phyloP scores from a whole-genome alignment of 2,329 filamentous ascomycete genomes.

The Cercospora zeina region DNA sequence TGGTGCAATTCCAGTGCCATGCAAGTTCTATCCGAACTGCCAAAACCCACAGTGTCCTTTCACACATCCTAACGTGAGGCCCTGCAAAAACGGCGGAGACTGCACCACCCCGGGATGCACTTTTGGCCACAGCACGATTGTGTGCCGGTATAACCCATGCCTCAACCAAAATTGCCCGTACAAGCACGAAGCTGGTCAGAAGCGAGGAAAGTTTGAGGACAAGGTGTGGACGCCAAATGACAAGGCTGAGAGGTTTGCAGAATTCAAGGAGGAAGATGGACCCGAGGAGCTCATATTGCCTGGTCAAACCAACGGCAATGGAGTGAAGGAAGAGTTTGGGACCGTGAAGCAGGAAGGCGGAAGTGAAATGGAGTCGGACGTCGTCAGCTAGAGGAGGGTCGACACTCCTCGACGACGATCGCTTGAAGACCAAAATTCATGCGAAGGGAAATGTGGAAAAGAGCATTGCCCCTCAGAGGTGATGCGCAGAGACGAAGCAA shows the following conservation, averaged over 20 bases:
- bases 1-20: constrained; percentile 83
- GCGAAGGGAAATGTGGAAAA: not conserved
- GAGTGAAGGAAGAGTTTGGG: constrained; percentile 8
- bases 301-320: constrained; percentile 27
- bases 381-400: not conserved
- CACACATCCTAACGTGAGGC: constrained; percentile 80
- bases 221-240: constrained; percentile 79
- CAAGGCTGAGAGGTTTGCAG: constrained; percentile 35
- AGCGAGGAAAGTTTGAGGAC: constrained; percentile 75
- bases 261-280: constrained; percentile 29
- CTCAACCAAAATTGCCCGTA: constrained; percentile 84
- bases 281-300: constrained; percentile 41
- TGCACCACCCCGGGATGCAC: constrained; percentile 81
- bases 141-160: constrained; percentile 90
- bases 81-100: constrained; percentile 87
- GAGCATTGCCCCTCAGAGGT: constrained; percentile 3
- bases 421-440: not conserved
- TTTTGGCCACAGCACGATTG: constrained; percentile 80
- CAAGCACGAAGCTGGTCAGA: constrained; percentile 87
- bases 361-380: constrained; percentile 6
- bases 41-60: constrained; percentile 88
- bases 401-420: not conserved
- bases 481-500: constrained; percentile 6
- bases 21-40: constrained; percentile 90
- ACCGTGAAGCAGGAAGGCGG: constrained; percentile 8